Conservation (phyloP, 2,329 filamentous ascomycete genomes). For the Scleromitrula shiraiana region DNA sequence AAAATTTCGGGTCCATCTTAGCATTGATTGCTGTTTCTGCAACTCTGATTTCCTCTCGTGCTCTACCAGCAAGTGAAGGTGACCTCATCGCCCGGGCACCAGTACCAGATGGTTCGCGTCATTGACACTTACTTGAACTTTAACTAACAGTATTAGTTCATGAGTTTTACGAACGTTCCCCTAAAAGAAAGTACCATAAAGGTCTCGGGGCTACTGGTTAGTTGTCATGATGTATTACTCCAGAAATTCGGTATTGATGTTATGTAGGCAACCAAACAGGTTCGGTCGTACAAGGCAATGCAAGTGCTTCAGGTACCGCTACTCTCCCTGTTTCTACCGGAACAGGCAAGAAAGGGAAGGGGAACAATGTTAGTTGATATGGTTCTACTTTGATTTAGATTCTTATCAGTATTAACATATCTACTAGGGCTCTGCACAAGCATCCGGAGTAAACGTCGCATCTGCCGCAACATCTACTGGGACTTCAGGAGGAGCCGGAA, state of each 20-base stretch:
- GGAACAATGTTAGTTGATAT: background rate
- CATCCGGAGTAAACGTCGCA: background rate
- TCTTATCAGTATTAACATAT: background rate
- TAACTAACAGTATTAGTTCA: constrained; percentile 11
- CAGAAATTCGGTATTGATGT: background rate
- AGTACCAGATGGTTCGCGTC: constrained; percentile 13
- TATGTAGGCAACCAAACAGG: background rate
- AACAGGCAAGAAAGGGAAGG: constrained; percentile 5
- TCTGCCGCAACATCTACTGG: background rate
- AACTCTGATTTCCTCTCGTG: constrained; percentile 28
- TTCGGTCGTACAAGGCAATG: background rate
- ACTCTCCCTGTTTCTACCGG: no score
- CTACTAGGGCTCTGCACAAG: background rate
- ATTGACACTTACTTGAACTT: background rate
- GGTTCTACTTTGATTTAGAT: background rate
- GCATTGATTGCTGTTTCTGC: constrained; percentile 32
- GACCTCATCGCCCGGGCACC: constrained; percentile 18
- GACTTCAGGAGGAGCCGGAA: background rate
- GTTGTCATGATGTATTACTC: background rate
- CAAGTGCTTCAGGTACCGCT: background rate
- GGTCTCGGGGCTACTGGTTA: background rate
- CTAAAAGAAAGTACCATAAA: constrained; percentile 14
- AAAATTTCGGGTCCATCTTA: constrained; percentile 33
- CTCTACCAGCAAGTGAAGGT: constrained; percentile 16
- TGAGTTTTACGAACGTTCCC: constrained; percentile 16